Evolutionary conservation across 2,329 filamentous ascomycete species (phyloP).

Genomic region (Trichoderma pleuroti): DNA sequence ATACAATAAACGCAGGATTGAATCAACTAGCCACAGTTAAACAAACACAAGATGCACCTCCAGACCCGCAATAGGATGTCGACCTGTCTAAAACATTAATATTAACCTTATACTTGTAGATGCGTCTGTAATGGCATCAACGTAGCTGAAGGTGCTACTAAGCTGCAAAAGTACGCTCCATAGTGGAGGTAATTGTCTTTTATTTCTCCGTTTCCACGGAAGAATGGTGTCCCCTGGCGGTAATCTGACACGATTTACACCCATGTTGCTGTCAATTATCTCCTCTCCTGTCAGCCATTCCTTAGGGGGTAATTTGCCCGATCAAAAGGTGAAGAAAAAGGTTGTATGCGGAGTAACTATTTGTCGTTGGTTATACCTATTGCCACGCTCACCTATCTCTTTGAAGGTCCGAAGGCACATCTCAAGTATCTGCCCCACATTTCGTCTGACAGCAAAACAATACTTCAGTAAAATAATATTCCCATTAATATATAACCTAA

Average conservation of each 20-base stretch:
- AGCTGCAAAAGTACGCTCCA: background rate
- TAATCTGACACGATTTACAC: background rate
- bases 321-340: background rate
- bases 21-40: background rate
- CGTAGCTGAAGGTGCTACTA: background rate
- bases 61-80: background rate
- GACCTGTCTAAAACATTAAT: background rate
- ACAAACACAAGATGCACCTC: background rate
- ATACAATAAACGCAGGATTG: background rate
- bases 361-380: background rate
- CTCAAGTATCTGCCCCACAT: too few relatives aligned
- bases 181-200: background rate
- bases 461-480: too few relatives aligned
- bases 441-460: too few relatives aligned
- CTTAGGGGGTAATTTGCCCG: background rate
- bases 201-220: background rate
- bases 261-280: background rate
- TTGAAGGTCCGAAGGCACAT: too few relatives aligned
- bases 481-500: too few relatives aligned
- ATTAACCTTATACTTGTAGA: background rate
- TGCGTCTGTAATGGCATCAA: background rate
- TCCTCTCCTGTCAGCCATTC: background rate
- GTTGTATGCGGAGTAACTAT: background rate
- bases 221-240: background rate
- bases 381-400: background rate